Base-by-base conservation (phyloP, 352 stramenopile species). In the Plasmopara muralis region DNA sequence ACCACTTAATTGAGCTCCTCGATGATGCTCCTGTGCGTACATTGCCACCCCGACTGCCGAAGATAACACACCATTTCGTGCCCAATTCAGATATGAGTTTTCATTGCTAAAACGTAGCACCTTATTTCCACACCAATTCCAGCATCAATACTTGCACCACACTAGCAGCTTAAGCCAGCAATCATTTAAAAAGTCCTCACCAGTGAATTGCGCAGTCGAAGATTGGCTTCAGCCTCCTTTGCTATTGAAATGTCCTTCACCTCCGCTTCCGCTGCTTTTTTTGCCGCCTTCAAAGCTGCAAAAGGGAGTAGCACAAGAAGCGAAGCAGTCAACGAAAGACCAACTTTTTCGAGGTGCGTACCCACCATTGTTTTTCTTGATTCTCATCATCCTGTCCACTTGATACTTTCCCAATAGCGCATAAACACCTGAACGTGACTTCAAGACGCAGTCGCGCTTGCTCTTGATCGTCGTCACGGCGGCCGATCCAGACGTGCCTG, bases 81-180 rank as follows among this genome's bases (percentile, higher is more conserved):
- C 80, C 83, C 83, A 93, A 62, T 93, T 93, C 52, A 93, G 49
- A 54, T 91, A 93, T 64, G 83, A 93, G 60, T 88, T 89, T 52
- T 93, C 83, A 44, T 93, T 93, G 57, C 76, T 88, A 57, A 93
- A 93, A 55, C 83, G 80, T 30, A 93, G 67, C 16, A 74, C 57
- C 83, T 93, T 54, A 33, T 30, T 39, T 2, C 30, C 10, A 7
- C 12, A 47, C 20, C 42, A 25, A 38, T 9, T 47, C 47, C 18
- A 38, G 50, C 40, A 52, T 53, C 9, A 42, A 6, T n/a, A 5
- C 30, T 34, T 30, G 43, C 16, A 35, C 12, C 20, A 41, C 25
- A 50, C 20, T 25, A n/a, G n/a, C n/a, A n/a, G n/a, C n/a, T n/a
- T n/a, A n/a, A n/a, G n/a, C n/a, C 20, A 25, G 20, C 20, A 25